Percentiles rank a stretch among this genome's conserved stretches.
Evolutionary conservation across 208 protist genomes (phyloP).

Genomic region (Histomonas meleagridis): DNA sequence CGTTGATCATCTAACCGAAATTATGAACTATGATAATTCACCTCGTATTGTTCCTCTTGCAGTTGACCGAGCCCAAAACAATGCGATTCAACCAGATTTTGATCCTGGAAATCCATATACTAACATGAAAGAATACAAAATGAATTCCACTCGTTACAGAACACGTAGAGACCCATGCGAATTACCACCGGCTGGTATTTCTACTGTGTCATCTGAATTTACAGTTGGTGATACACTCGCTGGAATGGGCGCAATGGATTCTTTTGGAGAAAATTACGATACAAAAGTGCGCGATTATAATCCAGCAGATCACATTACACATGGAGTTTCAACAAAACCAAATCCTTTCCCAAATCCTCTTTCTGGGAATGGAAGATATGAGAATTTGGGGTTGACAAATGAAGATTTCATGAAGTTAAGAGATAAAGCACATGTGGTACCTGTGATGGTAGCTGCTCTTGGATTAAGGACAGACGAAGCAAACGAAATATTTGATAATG

Average conservation of each 20-base stretch:
- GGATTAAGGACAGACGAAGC: not conserved
- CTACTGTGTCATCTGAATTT: not conserved
- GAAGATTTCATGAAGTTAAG: not conserved
- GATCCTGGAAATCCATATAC: not conserved
- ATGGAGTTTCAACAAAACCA: not conserved
- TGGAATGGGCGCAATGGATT: not conserved
- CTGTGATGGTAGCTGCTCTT: constrained; percentile 12
- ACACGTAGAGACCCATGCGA: not conserved
- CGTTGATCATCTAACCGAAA: not conserved
- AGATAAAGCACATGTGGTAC: not conserved
- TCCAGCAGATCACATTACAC: not conserved
- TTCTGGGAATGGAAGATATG: not conserved
- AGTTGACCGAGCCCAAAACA: not conserved
- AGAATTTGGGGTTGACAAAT: not conserved
- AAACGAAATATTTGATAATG: not conserved
- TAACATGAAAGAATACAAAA: not conserved
- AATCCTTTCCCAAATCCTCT: constrained; percentile 28
- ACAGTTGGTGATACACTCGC: not conserved
- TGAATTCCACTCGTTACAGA: not conserved
- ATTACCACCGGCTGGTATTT: not conserved
- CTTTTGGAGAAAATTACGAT: not conserved
- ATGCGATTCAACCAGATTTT: not conserved
- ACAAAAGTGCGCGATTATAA: not conserved
- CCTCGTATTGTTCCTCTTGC: no score
- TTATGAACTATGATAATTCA: not conserved